Base-by-base conservation (phyloP, 2,329 filamentous ascomycete species). In the Epichloe elymi region DNA sequence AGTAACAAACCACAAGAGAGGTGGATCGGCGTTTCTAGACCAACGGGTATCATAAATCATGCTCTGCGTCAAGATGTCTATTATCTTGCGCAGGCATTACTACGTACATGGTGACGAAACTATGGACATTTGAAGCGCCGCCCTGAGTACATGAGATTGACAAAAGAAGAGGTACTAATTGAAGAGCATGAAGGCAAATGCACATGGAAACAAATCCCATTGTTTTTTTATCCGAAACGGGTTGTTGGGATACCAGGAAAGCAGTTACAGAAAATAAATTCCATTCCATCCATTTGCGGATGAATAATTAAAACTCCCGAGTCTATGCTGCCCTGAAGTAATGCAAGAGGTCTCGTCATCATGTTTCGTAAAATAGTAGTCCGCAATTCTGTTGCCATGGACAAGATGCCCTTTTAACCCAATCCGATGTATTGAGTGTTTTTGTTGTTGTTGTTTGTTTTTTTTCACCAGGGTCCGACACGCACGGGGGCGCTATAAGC, bases 381-480 rank as follows among this genome's bases (percentile, higher is more conserved):
- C 56, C 56, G 56, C 54, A 48, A 56, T 57, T 46, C 54, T 56
- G 49, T 54, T 58, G 54, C 58, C 51, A 48, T 54, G 53, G 19
- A 26, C 26, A 38, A 51, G 15, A 53, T 47, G 51, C 30, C 20
- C 33, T 30, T 37, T 15, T 5, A 11, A 42, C 20, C 30, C n/a
- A 19, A 46, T 15, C 2, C 15, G 26, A 46, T 35, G 20, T 41
- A 6, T 26, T 8, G 44, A 7, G n/a, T 38, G 5, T 17, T 15
- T 41, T 46, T 23, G n/a, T n/a, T n/a, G n/a, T n/a, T n/a, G n/a
- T n/a, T n/a, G n/a, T 26, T 2, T 51, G 38, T 23, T 26, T 7
- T 26, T 51, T 38, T 41, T 55, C 76, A 82, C 75, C 75, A 82
- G 14, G 75, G 76, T n/a, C 80, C 80, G 52, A 83, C 80, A 48